phyloP scores from a whole-genome alignment of 139 green algal species.

The Mychonastes homosphaera region DNA sequence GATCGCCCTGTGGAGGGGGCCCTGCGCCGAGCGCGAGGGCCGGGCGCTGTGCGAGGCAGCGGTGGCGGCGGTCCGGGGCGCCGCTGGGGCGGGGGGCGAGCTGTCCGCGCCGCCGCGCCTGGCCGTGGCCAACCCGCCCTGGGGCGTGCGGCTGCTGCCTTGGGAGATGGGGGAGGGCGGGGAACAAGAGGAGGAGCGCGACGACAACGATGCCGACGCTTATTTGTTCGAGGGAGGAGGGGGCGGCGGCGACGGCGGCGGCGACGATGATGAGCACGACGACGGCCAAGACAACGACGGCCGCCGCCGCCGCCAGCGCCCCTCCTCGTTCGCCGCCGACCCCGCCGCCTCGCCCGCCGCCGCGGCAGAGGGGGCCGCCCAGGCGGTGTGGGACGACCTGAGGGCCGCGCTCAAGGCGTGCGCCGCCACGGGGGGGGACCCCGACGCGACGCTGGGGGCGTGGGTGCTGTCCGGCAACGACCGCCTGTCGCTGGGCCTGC shows the following conservation, averaged over 20 bases:
- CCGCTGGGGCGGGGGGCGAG: slow-evolving; percentile 30
- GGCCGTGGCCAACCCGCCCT: slow-evolving; percentile 83
- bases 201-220: not conserved
- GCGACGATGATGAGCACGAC: no score
- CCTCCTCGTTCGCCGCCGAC: no score
- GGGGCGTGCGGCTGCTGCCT: slow-evolving; percentile 47
- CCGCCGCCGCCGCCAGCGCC: no score
- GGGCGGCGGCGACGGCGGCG: not conserved
- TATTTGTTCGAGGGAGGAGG: not conserved
- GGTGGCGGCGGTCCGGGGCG: slow-evolving; percentile 28
- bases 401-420: slow-evolving; percentile 22
- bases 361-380: no score
- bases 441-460: no score
- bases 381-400: no score
- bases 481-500: slow-evolving; percentile 48
- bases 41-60: slow-evolving; percentile 26
- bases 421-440: no score
- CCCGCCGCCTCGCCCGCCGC: no score
- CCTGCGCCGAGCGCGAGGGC: slow-evolving; percentile 23
- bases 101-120: slow-evolving; percentile 34
- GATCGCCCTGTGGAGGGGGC: slow-evolving; percentile 28
- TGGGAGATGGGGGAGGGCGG: no score
- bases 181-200: not conserved
- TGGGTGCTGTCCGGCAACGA: slow-evolving; percentile 56
- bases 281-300: no score